A percentile compares a stretch with the other conserved stretches of the same genome.
Evolutionary conservation across 345 rosid genomes (phyloP).

Genomic region (Brassica napus): Da-Ae NC_063442.1:42632001-42632500

Average conservation of each 20-base stretch:
- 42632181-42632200: background rate
- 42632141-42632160: background rate
- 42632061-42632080: background rate
- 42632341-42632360: background rate
- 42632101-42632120: background rate
- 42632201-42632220: background rate
- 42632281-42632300: background rate
- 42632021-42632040: background rate
- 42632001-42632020: background rate
- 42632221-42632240: background rate
- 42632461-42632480: background rate
- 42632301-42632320: background rate
- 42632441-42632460: background rate
- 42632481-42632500: background rate
- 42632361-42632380: background rate
- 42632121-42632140: background rate
- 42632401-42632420: background rate
- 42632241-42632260: background rate
- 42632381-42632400: background rate
- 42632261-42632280: background rate
- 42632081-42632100: background rate
- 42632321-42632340: background rate
- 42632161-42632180: background rate
- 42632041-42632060: conserved; percentile 1
- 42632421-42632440: background rate